Evolutionary conservation across 2,329 filamentous ascomycete species (phyloP).

Genomic region (Seiridium cupressi): DNA sequence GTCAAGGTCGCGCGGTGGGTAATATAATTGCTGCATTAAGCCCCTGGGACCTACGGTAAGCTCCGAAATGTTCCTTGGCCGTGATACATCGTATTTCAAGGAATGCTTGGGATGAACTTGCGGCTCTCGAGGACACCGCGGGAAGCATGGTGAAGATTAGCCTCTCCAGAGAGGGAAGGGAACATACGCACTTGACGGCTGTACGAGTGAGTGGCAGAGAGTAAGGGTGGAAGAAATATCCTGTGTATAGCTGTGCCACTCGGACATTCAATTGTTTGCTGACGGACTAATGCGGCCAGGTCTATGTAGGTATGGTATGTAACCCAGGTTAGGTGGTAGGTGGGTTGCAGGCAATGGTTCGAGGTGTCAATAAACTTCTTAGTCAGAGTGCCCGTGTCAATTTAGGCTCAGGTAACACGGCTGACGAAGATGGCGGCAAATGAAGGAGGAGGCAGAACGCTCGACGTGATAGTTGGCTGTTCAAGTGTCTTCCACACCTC

Average conservation of each 20-base stretch:
- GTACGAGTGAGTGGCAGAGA: not conserved
- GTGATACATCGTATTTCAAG: too few species aligned
- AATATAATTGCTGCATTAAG: conserved; percentile 4
- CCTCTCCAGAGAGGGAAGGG: too few species aligned
- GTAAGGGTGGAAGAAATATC: not conserved
- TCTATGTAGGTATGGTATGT: not conserved
- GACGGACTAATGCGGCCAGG: not conserved
- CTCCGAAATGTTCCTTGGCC: too few species aligned
- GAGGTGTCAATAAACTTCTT: not conserved
- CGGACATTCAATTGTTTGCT: not conserved
- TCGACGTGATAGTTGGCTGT: too few species aligned
- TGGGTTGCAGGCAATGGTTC: not conserved
- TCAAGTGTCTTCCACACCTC: too few species aligned
- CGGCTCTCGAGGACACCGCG: not conserved
- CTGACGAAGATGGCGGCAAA: too few species aligned
- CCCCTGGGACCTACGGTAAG: not conserved
- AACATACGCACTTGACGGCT: too few species aligned
- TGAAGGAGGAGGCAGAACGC: not conserved
- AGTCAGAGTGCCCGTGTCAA: not conserved
- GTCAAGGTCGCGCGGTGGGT: not conserved
- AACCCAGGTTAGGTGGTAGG: not conserved
- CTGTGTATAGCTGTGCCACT: not conserved
- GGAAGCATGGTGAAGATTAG: too few species aligned
- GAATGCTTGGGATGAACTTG: too few species aligned
- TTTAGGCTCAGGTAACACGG: not conserved